Base-by-base conservation (phyloP, 768 basidiomycete genomes). In the Goffeauzyma gilvescens region DNA sequence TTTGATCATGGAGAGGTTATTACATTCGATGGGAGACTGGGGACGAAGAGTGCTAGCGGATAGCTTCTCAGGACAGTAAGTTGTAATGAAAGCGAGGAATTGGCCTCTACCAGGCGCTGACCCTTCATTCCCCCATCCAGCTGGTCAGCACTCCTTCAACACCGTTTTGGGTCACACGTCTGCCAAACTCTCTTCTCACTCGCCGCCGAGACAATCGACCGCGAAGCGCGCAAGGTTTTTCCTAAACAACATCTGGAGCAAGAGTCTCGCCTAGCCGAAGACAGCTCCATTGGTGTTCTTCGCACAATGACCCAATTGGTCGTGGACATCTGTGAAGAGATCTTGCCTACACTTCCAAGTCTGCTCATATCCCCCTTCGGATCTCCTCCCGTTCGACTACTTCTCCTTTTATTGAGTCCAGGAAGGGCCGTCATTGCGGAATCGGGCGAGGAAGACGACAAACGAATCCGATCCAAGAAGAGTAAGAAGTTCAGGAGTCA, bases 151-250 rank as follows among this genome's bases (percentile, higher is more conserved):
- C 44, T 65, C 8, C 46, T 62, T 8, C 47, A 71, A 55, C 81
- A 96, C 55, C 74, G 87, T 22, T 96, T 93, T 67, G 85, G 80
- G 13, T 90, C 87, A 20, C 89, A 95, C 73, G 89, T 93, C 6
- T 81, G 81, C 53, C 86, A 95, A 62, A 95, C 86, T 1, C 65
- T 93, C 50, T 71, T 95, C 50, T 71, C 71, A 5, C 52, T 67
- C 7, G 59, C 57, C 1, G 66, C 64, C 6, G 58, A 60, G 38
- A 68, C 68, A 1, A 51, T 68, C 7, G 65, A 67, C 39, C 56
- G 68, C 26, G 68, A 69, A 55, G 66, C 44, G 14, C 46, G 50
- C 30, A 55, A 51, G 10, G 47, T 58, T 3, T 60, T 51, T 39
- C 59, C 61, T 1, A 38, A 53, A 2, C 73, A 83, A 18, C 59